A percentile compares a stretch with the other conserved stretches of the same genome.
phyloP scores from a whole-genome alignment of 352 stramenopile genomes.

The Globisporangium recalcitrans region DNA sequence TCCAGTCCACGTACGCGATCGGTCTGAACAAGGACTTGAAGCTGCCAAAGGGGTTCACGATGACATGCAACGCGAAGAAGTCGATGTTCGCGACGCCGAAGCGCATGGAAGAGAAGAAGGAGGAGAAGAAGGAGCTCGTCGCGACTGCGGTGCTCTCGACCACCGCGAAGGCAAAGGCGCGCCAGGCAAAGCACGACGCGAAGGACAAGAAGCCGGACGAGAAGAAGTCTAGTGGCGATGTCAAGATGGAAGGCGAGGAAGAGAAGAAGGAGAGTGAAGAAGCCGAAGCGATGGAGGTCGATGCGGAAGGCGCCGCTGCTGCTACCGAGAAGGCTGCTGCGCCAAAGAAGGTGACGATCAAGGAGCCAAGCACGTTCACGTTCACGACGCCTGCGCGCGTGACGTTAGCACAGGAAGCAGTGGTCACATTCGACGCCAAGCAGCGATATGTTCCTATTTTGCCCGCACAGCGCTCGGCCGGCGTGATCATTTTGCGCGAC shows the following conservation, averaged over 20 bases:
- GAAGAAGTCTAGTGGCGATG: slow-evolving; percentile 26
- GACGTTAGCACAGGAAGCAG: slow-evolving; percentile 88
- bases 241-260: slow-evolving; percentile 46
- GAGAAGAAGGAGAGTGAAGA: slow-evolving; percentile 44
- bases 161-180: slow-evolving; percentile 94
- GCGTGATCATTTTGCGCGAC: slow-evolving; percentile 96
- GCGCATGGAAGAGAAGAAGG: slow-evolving; percentile 98
- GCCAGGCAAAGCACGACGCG: slow-evolving; percentile 89
- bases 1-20: slow-evolving; percentile 95
- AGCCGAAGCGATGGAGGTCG: slow-evolving; percentile 68
- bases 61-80: slow-evolving; percentile 93
- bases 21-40: slow-evolving; percentile 98
- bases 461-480: slow-evolving; percentile 65
- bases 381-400: slow-evolving; percentile 93
- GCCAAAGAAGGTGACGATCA: slow-evolving; percentile 50
- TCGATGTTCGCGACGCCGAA: slow-evolving; percentile 97
- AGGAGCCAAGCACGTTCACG: slow-evolving; percentile 92
- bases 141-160: slow-evolving; percentile 97
- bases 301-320: slow-evolving; percentile 38
- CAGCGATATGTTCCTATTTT: slow-evolving; percentile 91
- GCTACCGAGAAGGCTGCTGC: slow-evolving; percentile 34
- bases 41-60: slow-evolving; percentile 93
- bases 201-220: slow-evolving; percentile 68
- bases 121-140: slow-evolving; percentile 98
- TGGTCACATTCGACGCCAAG: slow-evolving; percentile 88